A percentile compares a stretch with the other conserved stretches of the same genome.
Evolutionary conservation across 345 rosid species (phyloP).

Genomic region (Pistacia integerrima): DNA sequence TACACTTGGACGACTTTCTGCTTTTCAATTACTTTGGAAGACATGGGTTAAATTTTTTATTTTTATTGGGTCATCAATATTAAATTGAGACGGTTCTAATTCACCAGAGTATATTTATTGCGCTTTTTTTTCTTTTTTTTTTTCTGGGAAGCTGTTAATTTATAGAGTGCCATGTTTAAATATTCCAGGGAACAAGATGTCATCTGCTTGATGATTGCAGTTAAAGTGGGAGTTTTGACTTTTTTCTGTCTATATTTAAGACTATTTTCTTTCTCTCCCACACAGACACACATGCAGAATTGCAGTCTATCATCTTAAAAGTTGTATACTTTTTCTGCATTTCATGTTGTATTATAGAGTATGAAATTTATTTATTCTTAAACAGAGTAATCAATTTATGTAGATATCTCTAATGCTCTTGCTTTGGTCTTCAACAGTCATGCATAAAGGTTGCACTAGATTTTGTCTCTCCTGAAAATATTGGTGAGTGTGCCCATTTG

Average conservation of each 20-base stretch:
- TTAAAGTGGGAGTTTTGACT: background rate
- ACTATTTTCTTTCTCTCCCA: background rate
- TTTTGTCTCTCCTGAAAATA: conserved; percentile 64
- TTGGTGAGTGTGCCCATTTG: conserved; percentile 53
- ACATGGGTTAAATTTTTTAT: background rate
- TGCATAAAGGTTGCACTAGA: conserved; percentile 55
- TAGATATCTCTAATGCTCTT: conserved; percentile 1
- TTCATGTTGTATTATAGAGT: background rate
- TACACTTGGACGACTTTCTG: background rate
- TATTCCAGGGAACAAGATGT: too few relatives aligned
- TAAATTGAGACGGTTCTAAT: background rate
- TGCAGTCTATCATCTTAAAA: background rate
- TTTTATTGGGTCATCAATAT: background rate
- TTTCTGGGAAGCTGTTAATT: background rate
- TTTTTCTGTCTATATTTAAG: background rate
- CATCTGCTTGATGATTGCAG: too few relatives aligned
- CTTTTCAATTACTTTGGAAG: background rate
- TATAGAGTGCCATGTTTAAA: too few relatives aligned
- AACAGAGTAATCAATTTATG: background rate
- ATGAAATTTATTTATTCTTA: background rate
- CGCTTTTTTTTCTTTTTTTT: too few relatives aligned
- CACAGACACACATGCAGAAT: background rate
- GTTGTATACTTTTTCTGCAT: background rate
- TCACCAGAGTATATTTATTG: too few relatives aligned
- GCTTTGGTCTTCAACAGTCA: conserved; percentile 29